Conservation (phyloP, 1,139 yeast species). For the Pneumocystis jirovecii region DNA sequence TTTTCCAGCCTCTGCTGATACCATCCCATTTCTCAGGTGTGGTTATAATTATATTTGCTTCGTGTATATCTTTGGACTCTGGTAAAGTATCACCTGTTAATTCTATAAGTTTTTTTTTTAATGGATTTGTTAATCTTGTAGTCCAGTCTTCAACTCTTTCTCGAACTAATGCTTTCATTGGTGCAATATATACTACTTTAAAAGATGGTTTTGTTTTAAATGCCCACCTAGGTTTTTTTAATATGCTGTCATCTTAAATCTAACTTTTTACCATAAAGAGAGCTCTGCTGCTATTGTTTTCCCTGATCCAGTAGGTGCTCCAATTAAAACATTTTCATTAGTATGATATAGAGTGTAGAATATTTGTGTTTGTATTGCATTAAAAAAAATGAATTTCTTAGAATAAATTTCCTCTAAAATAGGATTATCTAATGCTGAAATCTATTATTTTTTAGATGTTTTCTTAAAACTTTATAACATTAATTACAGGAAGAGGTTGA, state of each 20-base stretch:
- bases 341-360: slow-evolving; percentile 78
- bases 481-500: slow-evolving; percentile 56
- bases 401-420: slow-evolving; percentile 54
- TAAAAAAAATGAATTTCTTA: slow-evolving; percentile 63
- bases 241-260: background rate
- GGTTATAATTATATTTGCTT: slow-evolving; percentile 83
- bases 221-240: slow-evolving; percentile 12
- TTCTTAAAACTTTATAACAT: background rate
- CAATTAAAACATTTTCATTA: slow-evolving; percentile 70
- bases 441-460: slow-evolving; percentile 10
- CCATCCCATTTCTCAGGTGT: slow-evolving; percentile 99
- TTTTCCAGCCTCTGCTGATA: slow-evolving; percentile 96
- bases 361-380: slow-evolving; percentile 97
- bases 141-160: slow-evolving; percentile 97
- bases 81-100: slow-evolving; percentile 95
- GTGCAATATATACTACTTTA: slow-evolving; percentile 61
- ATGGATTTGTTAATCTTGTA: slow-evolving; percentile 43
- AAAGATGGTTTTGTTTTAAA: slow-evolving; percentile 15
- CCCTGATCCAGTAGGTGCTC: slow-evolving; percentile 98
- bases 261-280: slow-evolving; percentile 81
- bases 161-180: slow-evolving; percentile 95
- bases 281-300: slow-evolving; percentile 94
- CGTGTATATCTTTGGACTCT: slow-evolving; percentile 68
- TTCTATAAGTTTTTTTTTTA: slow-evolving; percentile 65
- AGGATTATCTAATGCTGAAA: slow-evolving; percentile 58